phyloP scores from a whole-genome alignment of 106 monocot genomes.

The Triglochin maritima region DNA sequence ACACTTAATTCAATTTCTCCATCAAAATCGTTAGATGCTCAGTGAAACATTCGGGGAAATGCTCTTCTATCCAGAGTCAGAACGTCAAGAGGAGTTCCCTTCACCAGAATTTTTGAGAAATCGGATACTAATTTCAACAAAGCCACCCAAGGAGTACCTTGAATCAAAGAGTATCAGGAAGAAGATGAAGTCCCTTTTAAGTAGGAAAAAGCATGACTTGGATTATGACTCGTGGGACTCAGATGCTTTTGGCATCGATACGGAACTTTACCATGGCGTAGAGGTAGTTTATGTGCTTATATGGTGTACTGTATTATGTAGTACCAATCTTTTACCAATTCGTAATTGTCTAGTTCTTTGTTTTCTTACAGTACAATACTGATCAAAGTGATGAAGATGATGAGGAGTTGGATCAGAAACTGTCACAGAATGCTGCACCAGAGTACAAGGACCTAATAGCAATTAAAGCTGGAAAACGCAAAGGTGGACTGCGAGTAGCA shows the following conservation, averaged over 20 bases:
- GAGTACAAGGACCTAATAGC: conserved; percentile 65
- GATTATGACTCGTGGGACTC: too few relatives aligned
- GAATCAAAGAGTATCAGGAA: conserved; percentile 22
- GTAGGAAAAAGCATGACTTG: too few relatives aligned
- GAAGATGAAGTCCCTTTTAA: conserved; percentile 31
- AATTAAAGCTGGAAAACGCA: conserved; percentile 45
- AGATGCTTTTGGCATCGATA: conserved; percentile 27
- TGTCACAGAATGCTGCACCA: conserved; percentile 10
- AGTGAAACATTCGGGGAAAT: conserved; percentile 60
- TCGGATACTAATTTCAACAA: conserved; percentile 66
- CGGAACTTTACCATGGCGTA: conserved; percentile 31
- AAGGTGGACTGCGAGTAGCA: conserved; percentile 18
- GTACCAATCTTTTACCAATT: not conserved
- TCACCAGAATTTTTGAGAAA: conserved; percentile 60
- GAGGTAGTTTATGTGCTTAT: conserved; percentile 24
- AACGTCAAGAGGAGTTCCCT: conserved; percentile 45
- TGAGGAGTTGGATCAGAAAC: conserved; percentile 17
- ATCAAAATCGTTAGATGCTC: conserved; percentile 41
- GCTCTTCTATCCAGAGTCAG: conserved; percentile 53
- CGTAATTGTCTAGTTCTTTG: not conserved
- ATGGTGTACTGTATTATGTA: conserved; percentile 28
- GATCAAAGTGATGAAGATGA: conserved; percentile 15
- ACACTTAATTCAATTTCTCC: not conserved
- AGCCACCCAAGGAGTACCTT: conserved; percentile 71
- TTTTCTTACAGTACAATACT: not conserved